Percentiles rank a stretch among this genome's conserved stretches.
These are phyloP conservation scores for Phaseolus lunatus DNA, from an alignment of 306 rosid genomes.

Conservation along the genomic window DNA sequence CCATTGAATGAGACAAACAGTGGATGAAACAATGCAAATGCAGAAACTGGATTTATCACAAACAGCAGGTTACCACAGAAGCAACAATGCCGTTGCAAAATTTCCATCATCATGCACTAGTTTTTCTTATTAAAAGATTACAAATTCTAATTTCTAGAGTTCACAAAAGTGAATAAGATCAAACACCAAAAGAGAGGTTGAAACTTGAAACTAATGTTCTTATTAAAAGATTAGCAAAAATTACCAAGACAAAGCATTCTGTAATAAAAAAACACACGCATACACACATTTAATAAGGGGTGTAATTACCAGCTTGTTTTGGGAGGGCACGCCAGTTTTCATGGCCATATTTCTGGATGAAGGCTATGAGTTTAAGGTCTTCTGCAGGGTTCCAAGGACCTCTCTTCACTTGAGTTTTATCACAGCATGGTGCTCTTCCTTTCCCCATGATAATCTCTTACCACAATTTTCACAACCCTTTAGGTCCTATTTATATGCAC, in stretches of 20 bases:
- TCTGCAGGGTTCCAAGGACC: slow-evolving; percentile 98
- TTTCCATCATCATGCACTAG: neutral
- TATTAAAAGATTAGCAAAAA: neutral
- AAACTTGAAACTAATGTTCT: slow-evolving; percentile 16
- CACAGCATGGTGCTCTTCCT: slow-evolving; percentile 98
- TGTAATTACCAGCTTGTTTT: slow-evolving; percentile 76
- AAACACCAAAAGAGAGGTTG: slow-evolving; percentile 4
- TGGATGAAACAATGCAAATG: slow-evolving; percentile 28
- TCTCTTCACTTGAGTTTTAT: slow-evolving; percentile 85
- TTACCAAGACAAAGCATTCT: neutral
- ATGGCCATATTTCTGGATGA: slow-evolving; percentile 91
- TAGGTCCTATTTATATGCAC: neutral
- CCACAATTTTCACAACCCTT: neutral
- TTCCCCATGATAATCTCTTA: slow-evolving; percentile 64
- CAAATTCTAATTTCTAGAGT: neutral
- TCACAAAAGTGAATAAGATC: slow-evolving; percentile 23
- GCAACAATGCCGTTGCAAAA: slow-evolving; percentile 34
- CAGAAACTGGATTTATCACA: slow-evolving; percentile 24
- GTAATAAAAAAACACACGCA: neutral
- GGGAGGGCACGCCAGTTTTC: slow-evolving; percentile 98
- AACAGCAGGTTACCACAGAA: neutral
- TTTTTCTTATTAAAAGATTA: neutral
- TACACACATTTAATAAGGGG: neutral
- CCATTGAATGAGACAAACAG: slow-evolving; percentile 12
- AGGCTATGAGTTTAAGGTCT: slow-evolving; percentile 81